Evolutionary conservation across 2,329 filamentous ascomycete genomes (phyloP).

Genomic region (Clonostachys byssicola): DNA sequence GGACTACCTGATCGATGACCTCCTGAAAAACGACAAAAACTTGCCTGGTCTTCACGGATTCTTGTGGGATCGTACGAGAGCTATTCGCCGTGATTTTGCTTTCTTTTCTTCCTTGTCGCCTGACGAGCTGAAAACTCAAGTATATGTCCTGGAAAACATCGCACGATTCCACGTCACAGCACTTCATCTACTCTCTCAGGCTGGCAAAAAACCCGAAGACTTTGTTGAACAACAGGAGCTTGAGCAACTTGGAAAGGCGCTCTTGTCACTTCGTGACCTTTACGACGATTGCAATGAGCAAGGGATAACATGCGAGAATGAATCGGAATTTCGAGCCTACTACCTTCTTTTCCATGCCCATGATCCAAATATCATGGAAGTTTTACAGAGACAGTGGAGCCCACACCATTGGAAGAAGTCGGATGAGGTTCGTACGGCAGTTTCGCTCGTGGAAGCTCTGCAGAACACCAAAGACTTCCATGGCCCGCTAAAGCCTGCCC

Average conservation of each 20-base stretch:
- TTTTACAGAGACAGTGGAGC: constrained; percentile 53
- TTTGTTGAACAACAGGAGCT: constrained; percentile 65
- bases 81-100: constrained; percentile 64
- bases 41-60: constrained; percentile 57
- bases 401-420: constrained; percentile 48
- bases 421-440: constrained; percentile 56
- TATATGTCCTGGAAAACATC: constrained; percentile 63
- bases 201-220: constrained; percentile 50
- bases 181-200: constrained; percentile 57
- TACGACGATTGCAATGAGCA: constrained; percentile 63
- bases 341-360: constrained; percentile 59
- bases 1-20: constrained; percentile 58
- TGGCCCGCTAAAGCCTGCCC: constrained; percentile 49
- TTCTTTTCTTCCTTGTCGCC: constrained; percentile 58
- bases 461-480: constrained; percentile 54
- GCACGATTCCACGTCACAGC: constrained; percentile 63
- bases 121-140: constrained; percentile 52
- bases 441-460: constrained; percentile 55
- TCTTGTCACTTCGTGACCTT: constrained; percentile 60
- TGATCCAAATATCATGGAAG: constrained; percentile 50
- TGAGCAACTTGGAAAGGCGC: constrained; percentile 61
- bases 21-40: constrained; percentile 50
- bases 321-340: constrained; percentile 63
- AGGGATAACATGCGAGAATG: constrained; percentile 54
- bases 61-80: constrained; percentile 64